Percentiles rank a stretch among this genome's conserved stretches.
Conservation (phyloP, 208 protist species). For the Trypanosoma boissoni region DNA sequence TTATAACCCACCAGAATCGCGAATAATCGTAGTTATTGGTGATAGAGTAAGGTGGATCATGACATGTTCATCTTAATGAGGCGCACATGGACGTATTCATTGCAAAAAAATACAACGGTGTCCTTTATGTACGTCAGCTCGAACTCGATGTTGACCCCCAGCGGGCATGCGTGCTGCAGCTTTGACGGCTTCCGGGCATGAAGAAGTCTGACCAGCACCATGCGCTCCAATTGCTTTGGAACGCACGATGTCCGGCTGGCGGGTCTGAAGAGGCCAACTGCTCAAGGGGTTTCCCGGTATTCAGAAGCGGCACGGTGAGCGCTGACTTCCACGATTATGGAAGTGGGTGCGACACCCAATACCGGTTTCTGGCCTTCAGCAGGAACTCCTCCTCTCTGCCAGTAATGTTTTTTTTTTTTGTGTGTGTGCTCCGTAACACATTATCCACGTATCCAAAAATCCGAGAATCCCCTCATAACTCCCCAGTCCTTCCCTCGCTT, state of each 20-base stretch:
- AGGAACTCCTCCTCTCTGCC: conserved; percentile 2
- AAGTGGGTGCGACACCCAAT: conserved; percentile 4
- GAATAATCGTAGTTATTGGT: not conserved
- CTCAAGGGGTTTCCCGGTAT: not conserved
- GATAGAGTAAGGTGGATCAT: not conserved
- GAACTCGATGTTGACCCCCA: not conserved
- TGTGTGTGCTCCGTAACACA: too few species aligned
- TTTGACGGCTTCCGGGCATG: not conserved
- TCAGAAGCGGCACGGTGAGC: conserved; percentile 1
- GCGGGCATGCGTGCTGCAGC: not conserved
- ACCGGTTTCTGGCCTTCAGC: not conserved
- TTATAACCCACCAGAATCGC: conserved; percentile 2
- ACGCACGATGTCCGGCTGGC: conserved; percentile 1
- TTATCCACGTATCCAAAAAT: too few species aligned
- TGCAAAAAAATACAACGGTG: conserved; percentile 5
- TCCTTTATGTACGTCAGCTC: not conserved
- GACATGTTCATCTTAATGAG: not conserved
- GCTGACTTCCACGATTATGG: not conserved
- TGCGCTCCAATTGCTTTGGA: not conserved
- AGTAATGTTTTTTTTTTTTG: too few species aligned
- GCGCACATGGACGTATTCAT: conserved; percentile 3
- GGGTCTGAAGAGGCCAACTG: not conserved
- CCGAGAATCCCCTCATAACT: too few species aligned
- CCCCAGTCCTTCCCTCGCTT: too few species aligned
- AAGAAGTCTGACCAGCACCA: not conserved